Evolutionary conservation across 2,329 filamentous ascomycete species (phyloP).

Genomic region (Sporothrix dimorphospora): DNA sequence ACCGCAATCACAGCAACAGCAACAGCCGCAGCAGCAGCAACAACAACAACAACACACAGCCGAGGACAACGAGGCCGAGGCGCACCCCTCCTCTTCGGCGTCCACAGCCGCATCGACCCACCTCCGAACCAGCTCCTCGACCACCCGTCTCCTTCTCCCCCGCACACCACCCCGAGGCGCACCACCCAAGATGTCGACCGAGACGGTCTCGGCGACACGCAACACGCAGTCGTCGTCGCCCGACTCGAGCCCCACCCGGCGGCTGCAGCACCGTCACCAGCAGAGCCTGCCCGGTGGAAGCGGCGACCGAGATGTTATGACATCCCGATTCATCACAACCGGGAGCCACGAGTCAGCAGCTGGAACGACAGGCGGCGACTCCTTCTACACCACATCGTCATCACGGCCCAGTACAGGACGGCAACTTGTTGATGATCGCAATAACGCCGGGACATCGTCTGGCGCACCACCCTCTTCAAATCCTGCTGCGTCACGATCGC

Average conservation of each 20-base stretch:
- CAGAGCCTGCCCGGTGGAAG: slow-evolving; percentile 42
- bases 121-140: slow-evolving; percentile 19
- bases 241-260: slow-evolving; percentile 35
- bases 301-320: slow-evolving; percentile 53
- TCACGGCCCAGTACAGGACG: slow-evolving; percentile 32
- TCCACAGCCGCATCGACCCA: not conserved
- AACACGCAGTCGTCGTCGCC: slow-evolving; percentile 40
- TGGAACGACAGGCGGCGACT: slow-evolving; percentile 54
- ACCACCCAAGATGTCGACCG: slow-evolving; percentile 66
- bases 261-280: slow-evolving; percentile 30
- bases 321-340: slow-evolving; percentile 61
- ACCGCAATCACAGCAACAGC: not conserved
- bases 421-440: slow-evolving; percentile 33
- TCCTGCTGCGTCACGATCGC: not conserved
- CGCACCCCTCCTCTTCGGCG: slow-evolving; percentile 18
- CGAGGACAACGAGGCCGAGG: not conserved
- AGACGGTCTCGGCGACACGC: slow-evolving; percentile 44
- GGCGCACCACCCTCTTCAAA: not conserved
- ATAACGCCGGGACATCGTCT: slow-evolving; percentile 28
- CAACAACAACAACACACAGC: not conserved
- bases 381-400: slow-evolving; percentile 51
- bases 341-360: slow-evolving; percentile 49
- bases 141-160: slow-evolving; percentile 50
- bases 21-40: not conserved
- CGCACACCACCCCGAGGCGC: slow-evolving; percentile 64